Conservation (phyloP, 2,329 filamentous ascomycete species). For the Emericellopsis atlantica region DNA sequence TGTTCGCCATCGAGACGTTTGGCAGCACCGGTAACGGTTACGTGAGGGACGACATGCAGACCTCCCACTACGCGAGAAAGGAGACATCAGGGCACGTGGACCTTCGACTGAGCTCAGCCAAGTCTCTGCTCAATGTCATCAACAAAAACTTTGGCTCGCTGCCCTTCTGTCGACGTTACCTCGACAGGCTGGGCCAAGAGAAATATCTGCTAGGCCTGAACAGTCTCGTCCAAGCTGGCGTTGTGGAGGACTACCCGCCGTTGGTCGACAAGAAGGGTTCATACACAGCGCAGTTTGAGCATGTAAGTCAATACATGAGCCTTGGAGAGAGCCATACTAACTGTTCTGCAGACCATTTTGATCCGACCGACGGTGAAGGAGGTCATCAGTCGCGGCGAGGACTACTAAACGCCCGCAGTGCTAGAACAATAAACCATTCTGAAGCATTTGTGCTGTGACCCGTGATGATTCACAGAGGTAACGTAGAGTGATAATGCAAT, state of each 20-base stretch:
- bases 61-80: slow-evolving; percentile 75
- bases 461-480: no score
- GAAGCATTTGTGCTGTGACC: no score
- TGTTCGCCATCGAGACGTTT: slow-evolving; percentile 93
- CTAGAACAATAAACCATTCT: no score
- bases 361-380: slow-evolving; percentile 74
- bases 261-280: slow-evolving; percentile 87
- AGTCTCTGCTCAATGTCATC: slow-evolving; percentile 75
- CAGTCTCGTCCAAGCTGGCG: slow-evolving; percentile 67
- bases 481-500: no score
- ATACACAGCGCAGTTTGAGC: slow-evolving; percentile 89
- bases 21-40: slow-evolving; percentile 85
- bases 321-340: slow-evolving; percentile 4
- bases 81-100: slow-evolving; percentile 63
- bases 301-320: slow-evolving; percentile 46
- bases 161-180: slow-evolving; percentile 80
- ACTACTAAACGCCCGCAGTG: slow-evolving; percentile 44
- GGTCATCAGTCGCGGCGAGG: slow-evolving; percentile 74
- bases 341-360: slow-evolving; percentile 51
- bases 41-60: slow-evolving; percentile 78
- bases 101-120: slow-evolving; percentile 68
- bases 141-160: slow-evolving; percentile 94
- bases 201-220: slow-evolving; percentile 92
- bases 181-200: slow-evolving; percentile 86
- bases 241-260: slow-evolving; percentile 84